A percentile compares a stretch with the other conserved stretches of the same genome.
Evolutionary conservation across 495 filamentous ascomycete species (phyloP).

Genomic region (Lophium mytilinum): DNA sequence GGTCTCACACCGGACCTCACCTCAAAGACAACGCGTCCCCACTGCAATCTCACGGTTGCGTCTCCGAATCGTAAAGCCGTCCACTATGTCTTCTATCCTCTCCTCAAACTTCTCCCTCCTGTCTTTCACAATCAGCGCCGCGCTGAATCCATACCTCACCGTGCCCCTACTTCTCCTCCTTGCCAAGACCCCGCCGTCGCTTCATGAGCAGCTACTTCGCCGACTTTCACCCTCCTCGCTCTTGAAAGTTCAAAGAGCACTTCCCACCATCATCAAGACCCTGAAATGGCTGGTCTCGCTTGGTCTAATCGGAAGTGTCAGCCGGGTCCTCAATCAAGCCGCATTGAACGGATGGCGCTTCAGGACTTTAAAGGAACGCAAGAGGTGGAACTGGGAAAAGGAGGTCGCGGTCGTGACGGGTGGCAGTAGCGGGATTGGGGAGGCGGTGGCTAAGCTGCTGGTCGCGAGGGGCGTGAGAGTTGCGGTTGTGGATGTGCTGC

Average conservation of each 20-base stretch:
- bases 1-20: too few species aligned
- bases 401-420: slow-evolving; percentile 54
- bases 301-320: slow-evolving; percentile 36
- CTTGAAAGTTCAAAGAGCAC: slow-evolving; percentile 1
- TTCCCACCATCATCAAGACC: slow-evolving; percentile 8
- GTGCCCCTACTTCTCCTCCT: slow-evolving; percentile 14
- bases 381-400: slow-evolving; percentile 31
- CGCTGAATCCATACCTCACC: slow-evolving; percentile 16
- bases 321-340: slow-evolving; percentile 37
- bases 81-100: too few species aligned
- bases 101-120: too few species aligned
- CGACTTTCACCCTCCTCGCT: background rate
- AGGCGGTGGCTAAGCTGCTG: slow-evolving; percentile 41
- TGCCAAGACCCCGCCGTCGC: slow-evolving; percentile 5
- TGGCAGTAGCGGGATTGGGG: slow-evolving; percentile 51
- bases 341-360: slow-evolving; percentile 45
- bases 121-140: background rate
- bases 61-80: too few species aligned
- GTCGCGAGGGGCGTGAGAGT: slow-evolving; percentile 40
- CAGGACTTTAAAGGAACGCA: slow-evolving; percentile 21
- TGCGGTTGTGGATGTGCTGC: slow-evolving; percentile 33
- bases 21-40: too few species aligned
- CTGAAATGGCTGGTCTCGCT: slow-evolving; percentile 20
- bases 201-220: slow-evolving; percentile 6
- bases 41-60: too few species aligned